These are phyloP conservation scores for Ogataea hybrid DNA, from an alignment of 1,139 yeast species.

Conservation along the genomic window DNA sequence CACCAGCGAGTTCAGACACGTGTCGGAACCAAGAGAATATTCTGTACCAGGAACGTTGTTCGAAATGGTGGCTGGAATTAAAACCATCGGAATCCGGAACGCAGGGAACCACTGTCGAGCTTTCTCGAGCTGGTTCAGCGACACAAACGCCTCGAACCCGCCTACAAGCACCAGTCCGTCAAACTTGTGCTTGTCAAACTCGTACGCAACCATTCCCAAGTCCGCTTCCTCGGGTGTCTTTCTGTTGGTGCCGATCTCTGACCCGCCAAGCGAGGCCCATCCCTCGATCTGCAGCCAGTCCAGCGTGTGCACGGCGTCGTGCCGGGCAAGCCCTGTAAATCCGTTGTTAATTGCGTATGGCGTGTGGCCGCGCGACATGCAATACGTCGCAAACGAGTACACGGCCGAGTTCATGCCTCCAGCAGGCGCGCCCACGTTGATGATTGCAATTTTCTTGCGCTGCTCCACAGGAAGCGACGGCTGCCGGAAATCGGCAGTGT, in stretches of 20 bases:
- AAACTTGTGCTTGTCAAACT: conserved; percentile 67
- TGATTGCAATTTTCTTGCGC: conserved; percentile 64
- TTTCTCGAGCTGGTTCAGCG: conserved; percentile 64
- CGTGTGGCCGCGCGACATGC: conserved; percentile 72
- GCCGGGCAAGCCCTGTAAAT: conserved; percentile 72
- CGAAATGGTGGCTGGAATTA: conserved; percentile 80
- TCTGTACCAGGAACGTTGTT: conserved; percentile 86
- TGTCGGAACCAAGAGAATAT: conserved; percentile 75
- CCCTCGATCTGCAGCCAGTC: conserved; percentile 70
- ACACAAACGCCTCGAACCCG: conserved; percentile 76
- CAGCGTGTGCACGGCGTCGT: conserved; percentile 62
- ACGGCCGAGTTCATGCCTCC: conserved; percentile 81
- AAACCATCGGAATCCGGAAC: conserved; percentile 74
- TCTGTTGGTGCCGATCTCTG: conserved; percentile 81
- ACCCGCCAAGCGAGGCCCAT: conserved; percentile 76
- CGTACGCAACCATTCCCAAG: conserved; percentile 72
- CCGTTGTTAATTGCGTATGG: conserved; percentile 76
- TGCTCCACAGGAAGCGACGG: conserved; percentile 51
- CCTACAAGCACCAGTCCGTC: conserved; percentile 77
- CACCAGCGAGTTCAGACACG: conserved; percentile 72
- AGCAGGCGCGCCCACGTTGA: conserved; percentile 82
- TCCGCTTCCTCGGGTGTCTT: conserved; percentile 65
- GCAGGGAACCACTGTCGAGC: conserved; percentile 66
- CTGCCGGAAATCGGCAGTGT: conserved; percentile 57
- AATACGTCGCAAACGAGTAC: conserved; percentile 69